Evolutionary conservation across 345 rosid genomes (phyloP).

Genomic region (Bruguiera parviflora): DNA sequence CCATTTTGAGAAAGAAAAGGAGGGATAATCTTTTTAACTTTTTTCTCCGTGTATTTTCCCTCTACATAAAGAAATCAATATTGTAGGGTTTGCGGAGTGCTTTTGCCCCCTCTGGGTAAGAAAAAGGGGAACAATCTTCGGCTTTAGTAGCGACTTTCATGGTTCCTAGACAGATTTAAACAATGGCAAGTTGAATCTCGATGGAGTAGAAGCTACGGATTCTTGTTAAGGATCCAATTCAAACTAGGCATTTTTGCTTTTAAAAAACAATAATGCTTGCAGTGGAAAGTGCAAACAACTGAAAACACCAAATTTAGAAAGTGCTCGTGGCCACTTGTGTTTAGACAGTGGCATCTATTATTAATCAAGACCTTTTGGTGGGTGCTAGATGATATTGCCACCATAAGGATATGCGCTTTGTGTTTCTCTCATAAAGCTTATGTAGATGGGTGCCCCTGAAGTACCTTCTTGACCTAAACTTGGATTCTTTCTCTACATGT

Average conservation of each 20-base stretch:
- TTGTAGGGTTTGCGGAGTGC: conserved; percentile 10
- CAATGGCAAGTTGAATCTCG: conserved; percentile 19
- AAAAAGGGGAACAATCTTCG: conserved; percentile 12
- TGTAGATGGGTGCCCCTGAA: neutral
- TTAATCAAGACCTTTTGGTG: neutral
- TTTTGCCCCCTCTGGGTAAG: neutral
- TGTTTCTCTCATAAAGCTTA: neutral
- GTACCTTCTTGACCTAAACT: conserved; percentile 78
- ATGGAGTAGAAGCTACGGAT: conserved; percentile 30
- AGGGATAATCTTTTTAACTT: conserved; percentile 19
- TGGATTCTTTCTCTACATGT: conserved; percentile 72
- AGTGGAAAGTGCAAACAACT: neutral
- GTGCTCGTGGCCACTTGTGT: neutral
- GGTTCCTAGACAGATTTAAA: conserved; percentile 19
- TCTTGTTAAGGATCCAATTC: conserved; percentile 22
- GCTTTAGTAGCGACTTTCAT: neutral
- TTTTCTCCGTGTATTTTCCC: conserved; percentile 2
- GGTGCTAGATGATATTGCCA: neutral
- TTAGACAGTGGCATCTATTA: neutral
- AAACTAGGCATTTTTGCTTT: neutral
- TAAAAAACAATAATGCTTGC: neutral
- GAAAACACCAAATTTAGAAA: neutral
- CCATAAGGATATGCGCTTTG: neutral
- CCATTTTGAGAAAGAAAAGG: neutral
- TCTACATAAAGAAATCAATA: conserved; percentile 9